Evolutionary conservation across 768 basidiomycete genomes (phyloP).

Genomic region (Lactarius psammicola): DNA sequence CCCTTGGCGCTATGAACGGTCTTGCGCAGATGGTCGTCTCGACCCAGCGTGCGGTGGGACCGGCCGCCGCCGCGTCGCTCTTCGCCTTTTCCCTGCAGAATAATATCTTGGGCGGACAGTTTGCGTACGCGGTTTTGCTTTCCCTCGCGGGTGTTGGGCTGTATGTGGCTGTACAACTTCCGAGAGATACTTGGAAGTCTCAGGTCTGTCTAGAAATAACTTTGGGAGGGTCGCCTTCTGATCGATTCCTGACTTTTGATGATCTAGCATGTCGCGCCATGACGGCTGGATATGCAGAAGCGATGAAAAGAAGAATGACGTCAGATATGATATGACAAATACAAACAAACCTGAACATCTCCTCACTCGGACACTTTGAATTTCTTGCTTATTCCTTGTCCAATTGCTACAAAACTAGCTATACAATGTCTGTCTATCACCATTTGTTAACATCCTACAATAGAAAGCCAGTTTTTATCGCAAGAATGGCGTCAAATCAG

Average conservation of each 20-base stretch:
- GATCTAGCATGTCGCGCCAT: not conserved
- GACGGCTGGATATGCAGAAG: not conserved
- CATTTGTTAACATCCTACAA: no score
- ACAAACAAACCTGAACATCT: not conserved
- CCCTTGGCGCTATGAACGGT: conserved; percentile 41
- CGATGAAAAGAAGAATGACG: not conserved
- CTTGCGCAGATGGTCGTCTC: conserved; percentile 48
- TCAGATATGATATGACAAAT: not conserved
- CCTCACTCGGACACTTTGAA: no score
- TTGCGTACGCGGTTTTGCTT: conserved; percentile 38
- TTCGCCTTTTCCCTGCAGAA: conserved; percentile 52
- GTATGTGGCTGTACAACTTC: not conserved
- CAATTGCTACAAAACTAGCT: no score
- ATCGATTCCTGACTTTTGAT: not conserved
- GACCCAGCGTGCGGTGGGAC: conserved; percentile 45
- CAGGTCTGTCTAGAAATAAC: not conserved
- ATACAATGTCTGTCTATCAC: no score
- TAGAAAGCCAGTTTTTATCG: no score
- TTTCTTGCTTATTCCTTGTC: no score
- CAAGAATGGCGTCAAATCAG: no score
- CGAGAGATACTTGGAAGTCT: not conserved
- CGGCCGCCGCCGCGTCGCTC: conserved; percentile 36
- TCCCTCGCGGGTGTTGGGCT: not conserved
- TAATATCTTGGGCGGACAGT: conserved; percentile 46
- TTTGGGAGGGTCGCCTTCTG: not conserved